phyloP scores from a whole-genome alignment of 1,284 basidiomycete genomes.

The Apiotrichum gracile region DNA sequence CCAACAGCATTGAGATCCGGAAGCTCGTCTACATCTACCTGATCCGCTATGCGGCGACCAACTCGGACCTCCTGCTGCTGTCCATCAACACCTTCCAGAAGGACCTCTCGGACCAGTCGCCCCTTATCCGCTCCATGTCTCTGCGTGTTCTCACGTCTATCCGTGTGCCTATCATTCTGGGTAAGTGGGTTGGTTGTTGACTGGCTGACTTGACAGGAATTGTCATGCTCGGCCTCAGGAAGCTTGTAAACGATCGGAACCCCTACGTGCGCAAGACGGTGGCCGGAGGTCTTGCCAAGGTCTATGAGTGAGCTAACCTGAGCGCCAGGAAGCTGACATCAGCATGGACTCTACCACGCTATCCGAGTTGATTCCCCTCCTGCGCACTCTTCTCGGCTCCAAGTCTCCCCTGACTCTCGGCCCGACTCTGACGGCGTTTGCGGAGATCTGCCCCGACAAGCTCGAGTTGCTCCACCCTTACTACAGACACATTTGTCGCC shows the following conservation, averaged over 20 bases:
- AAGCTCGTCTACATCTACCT: conserved; percentile 98
- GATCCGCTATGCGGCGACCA: conserved; percentile 81
- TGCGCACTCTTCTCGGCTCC: conserved; percentile 70
- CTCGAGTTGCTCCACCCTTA: conserved; percentile 83
- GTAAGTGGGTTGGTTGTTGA: conserved; percentile 36
- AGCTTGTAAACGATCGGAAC: conserved; percentile 81
- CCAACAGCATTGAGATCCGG: conserved; percentile 83
- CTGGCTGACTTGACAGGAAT: conserved; percentile 51
- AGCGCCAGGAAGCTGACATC: conserved; percentile 11
- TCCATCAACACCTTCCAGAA: conserved; percentile 99
- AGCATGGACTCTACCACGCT: conserved; percentile 71
- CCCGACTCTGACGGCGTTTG: conserved; percentile 76
- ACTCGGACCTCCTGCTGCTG: conserved; percentile 89
- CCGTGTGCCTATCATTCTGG: conserved; percentile 73
- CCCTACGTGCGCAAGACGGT: conserved; percentile 91
- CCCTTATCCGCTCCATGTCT: conserved; percentile 89
- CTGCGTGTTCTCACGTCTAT: conserved; percentile 89
- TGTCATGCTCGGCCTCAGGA: conserved; percentile 82
- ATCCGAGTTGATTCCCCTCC: conserved; percentile 64
- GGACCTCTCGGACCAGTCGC: conserved; percentile 85
- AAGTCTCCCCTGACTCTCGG: conserved; percentile 84
- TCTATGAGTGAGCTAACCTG: conserved; percentile 60
- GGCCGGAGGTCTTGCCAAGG: conserved; percentile 80
- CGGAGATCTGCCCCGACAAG: conserved; percentile 71
- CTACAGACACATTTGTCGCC: conserved; percentile 75